phyloP scores from a whole-genome alignment of 768 basidiomycete genomes.

The Termitomyces titanicus region DNA sequence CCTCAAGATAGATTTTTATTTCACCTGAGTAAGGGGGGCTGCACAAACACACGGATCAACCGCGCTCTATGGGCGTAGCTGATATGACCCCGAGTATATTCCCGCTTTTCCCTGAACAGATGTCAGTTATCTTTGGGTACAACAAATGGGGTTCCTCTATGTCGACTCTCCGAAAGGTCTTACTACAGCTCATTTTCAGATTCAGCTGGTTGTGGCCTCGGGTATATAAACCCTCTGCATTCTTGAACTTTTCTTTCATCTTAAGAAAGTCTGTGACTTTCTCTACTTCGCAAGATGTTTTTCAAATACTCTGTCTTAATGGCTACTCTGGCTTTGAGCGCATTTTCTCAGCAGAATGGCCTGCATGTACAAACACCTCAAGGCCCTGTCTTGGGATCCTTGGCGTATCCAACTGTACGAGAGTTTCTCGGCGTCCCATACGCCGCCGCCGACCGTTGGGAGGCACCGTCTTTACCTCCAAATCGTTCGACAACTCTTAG shows the following conservation, averaged over 20 bases:
- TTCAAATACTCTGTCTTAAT: neutral
- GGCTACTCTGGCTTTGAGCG: neutral
- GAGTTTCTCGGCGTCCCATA: constrained; percentile 33
- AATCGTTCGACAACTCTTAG: constrained; percentile 14
- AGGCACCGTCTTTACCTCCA: constrained; percentile 23
- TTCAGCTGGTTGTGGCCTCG: neutral
- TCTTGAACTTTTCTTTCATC: neutral
- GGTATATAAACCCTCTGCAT: neutral
- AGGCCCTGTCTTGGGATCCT: constrained; percentile 26
- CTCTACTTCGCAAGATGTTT: neutral
- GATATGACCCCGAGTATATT: too few relatives aligned
- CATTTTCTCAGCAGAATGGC: constrained; percentile 6
- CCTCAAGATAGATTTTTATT: too few relatives aligned
- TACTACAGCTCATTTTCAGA: neutral
- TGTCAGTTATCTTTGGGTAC: too few relatives aligned
- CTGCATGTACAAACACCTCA: constrained; percentile 25
- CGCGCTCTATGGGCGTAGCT: too few relatives aligned
- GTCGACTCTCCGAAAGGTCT: neutral
- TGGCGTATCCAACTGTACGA: constrained; percentile 22
- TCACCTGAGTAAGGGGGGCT: too few relatives aligned
- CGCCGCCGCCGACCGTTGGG: constrained; percentile 30
- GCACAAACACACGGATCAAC: too few relatives aligned
- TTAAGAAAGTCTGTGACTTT: neutral
- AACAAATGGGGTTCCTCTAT: too few relatives aligned
- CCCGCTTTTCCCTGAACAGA: too few relatives aligned